A percentile compares a stretch with the other conserved stretches of the same genome.
phyloP scores from a whole-genome alignment of 108 stramenopile species.

The Discostella stelligeroides region DNA sequence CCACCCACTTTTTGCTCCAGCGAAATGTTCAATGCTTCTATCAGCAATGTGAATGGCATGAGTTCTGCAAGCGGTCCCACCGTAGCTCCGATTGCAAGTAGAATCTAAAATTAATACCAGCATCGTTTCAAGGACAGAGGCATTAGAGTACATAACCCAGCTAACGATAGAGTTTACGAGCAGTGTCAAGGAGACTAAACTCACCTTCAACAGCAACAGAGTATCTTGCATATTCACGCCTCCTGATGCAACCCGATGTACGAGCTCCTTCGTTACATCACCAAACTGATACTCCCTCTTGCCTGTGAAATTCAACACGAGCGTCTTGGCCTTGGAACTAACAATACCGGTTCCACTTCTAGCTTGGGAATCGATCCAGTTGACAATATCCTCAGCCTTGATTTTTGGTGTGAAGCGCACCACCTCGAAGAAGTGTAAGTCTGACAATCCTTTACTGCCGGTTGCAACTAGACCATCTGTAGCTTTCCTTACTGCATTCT shows the following conservation, averaged over 20 bases:
- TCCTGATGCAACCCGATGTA: slow-evolving; percentile 32
- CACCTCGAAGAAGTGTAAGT: slow-evolving; percentile 1
- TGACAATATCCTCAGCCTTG: slow-evolving; percentile 18
- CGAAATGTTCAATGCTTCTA: slow-evolving; percentile 45
- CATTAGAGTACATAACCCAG: too few species aligned
- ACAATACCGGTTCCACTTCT: slow-evolving; percentile 33
- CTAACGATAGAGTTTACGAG: too few species aligned
- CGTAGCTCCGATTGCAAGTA: slow-evolving; percentile 43
- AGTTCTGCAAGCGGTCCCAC: slow-evolving; percentile 39
- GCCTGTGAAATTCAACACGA: slow-evolving; percentile 40
- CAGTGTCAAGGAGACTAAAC: too few species aligned
- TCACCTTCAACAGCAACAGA: slow-evolving; percentile 30
- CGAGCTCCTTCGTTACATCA: slow-evolving; percentile 38
- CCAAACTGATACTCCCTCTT: slow-evolving; percentile 34
- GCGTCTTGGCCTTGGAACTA: slow-evolving; percentile 28
- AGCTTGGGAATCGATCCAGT: slow-evolving; percentile 43
- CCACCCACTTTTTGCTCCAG: slow-evolving; percentile 47
- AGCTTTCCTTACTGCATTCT: slow-evolving; percentile 17
- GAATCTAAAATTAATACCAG: too few species aligned
- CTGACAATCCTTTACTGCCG: slow-evolving; percentile 9
- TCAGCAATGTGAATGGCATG: slow-evolving; percentile 35
- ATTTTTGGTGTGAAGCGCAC: slow-evolving; percentile 7
- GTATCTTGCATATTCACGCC: slow-evolving; percentile 40
- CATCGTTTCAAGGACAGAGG: too few species aligned
- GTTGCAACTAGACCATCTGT: slow-evolving; percentile 13